phyloP scores from a whole-genome alignment of 257 asterid genomes.

The Capsicum chinense region DNA sequence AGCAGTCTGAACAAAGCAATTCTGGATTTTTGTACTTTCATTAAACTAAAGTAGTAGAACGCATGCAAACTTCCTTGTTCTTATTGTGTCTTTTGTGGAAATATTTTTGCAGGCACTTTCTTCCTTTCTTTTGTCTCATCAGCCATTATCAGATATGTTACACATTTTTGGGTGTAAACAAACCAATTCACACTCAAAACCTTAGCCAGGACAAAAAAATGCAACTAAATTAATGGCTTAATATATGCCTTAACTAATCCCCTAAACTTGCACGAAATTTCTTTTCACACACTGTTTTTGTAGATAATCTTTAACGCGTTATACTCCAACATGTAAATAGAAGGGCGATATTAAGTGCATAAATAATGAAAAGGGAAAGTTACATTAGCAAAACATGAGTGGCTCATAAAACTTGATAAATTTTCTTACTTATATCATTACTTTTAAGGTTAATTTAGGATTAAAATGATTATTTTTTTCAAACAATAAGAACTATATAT shows the following conservation, averaged over 20 bases:
- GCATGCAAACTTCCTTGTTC: constrained; percentile 17
- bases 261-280: not conserved
- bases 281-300: not conserved
- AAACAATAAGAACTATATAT: too few species aligned
- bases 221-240: not conserved
- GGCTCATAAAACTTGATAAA: too few species aligned
- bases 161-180: constrained; percentile 7
- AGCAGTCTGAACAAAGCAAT: not conserved
- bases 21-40: not conserved
- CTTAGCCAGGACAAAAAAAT: not conserved
- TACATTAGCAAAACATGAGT: too few species aligned
- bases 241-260: not conserved
- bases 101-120: not conserved
- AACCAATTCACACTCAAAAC: constrained; percentile 18
- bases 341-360: too few species aligned
- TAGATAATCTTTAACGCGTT: too few species aligned
- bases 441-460: too few species aligned
- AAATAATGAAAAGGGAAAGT: too few species aligned
- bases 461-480: too few species aligned
- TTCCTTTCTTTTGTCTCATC: not conserved
- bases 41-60: not conserved
- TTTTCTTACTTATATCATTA: too few species aligned
- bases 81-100: not conserved
- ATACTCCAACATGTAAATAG: too few species aligned
- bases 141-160: not conserved